Conservation (phyloP, 306 rosid genomes). For the Fragaria nilgerrensis region DNA sequence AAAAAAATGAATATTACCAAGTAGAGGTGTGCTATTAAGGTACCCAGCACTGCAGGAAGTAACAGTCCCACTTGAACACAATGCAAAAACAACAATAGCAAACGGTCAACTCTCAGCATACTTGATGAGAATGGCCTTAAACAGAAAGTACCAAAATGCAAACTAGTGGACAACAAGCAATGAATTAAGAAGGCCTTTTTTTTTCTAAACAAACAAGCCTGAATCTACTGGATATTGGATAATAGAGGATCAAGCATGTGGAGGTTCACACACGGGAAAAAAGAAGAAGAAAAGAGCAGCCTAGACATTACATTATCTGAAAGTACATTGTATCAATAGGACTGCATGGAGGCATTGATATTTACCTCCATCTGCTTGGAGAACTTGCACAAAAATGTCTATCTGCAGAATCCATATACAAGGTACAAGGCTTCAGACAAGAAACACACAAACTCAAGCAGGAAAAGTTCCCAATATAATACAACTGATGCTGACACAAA, state of each 20-base stretch:
- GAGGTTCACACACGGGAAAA: too few species aligned
- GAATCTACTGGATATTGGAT: neutral
- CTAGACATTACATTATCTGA: neutral
- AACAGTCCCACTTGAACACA: too few species aligned
- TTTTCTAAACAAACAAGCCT: neutral
- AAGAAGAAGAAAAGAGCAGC: neutral
- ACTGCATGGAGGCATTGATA: neutral
- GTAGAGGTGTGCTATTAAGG: constrained; percentile 81
- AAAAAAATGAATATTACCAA: constrained; percentile 44
- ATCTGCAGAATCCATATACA: constrained; percentile 47
- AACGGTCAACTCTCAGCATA: too few species aligned
- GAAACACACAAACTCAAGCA: constrained; percentile 12
- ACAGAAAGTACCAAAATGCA: too few species aligned
- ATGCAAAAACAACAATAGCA: too few species aligned
- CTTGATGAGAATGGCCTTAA: too few species aligned
- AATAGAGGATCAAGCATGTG: neutral
- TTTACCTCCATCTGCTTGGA: constrained; percentile 96
- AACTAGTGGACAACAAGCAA: neutral
- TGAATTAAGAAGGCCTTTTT: neutral
- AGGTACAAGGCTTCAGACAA: constrained; percentile 20
- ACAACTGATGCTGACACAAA: constrained; percentile 66
- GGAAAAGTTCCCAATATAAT: constrained; percentile 22
- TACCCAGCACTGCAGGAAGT: constrained; percentile 92
- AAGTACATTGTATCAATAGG: neutral
- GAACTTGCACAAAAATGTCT: constrained; percentile 89